Percentiles rank a stretch among this genome's conserved stretches.
Evolutionary conservation across 352 stramenopile genomes (phyloP).

Genomic region (Elongisporangium senticosum): DNA sequence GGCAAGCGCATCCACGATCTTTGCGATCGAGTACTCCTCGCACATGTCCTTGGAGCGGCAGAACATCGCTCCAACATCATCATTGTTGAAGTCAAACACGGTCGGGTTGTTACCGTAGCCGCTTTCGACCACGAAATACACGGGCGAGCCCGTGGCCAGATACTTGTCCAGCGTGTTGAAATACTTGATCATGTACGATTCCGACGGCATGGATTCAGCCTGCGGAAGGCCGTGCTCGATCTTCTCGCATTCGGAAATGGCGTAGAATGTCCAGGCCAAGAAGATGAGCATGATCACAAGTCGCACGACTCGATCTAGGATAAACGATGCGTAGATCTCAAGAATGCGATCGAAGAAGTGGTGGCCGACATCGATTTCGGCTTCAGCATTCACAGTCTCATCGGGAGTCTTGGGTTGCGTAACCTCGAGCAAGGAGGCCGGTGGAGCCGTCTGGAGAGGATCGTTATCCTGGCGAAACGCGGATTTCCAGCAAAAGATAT

Average conservation of each 20-base stretch:
- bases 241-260: conserved; percentile 46
- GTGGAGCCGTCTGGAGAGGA: background rate
- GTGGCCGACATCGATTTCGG: background rate
- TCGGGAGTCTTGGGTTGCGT: conserved; percentile 21
- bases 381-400: background rate
- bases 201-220: conserved; percentile 52
- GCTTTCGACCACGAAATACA: conserved; percentile 63
- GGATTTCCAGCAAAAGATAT: conserved; percentile 35
- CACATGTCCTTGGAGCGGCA: conserved; percentile 65
- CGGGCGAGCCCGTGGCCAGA: conserved; percentile 42
- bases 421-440: background rate
- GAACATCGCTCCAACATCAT: conserved; percentile 35
- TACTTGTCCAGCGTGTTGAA: conserved; percentile 54
- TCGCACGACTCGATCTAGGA: conserved; percentile 45
- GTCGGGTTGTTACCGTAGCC: conserved; percentile 47
- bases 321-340: conserved; percentile 36
- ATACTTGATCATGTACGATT: conserved; percentile 66
- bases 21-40: conserved; percentile 41
- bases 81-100: conserved; percentile 37
- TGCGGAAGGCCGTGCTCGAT: conserved; percentile 54
- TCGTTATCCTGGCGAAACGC: background rate
- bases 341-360: conserved; percentile 34
- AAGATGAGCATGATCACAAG: conserved; percentile 43
- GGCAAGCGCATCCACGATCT: conserved; percentile 47
- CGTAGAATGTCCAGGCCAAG: conserved; percentile 34